phyloP scores from a whole-genome alignment of 805 yeast species.

The Groenewaldozyma salmanticensis region DNA sequence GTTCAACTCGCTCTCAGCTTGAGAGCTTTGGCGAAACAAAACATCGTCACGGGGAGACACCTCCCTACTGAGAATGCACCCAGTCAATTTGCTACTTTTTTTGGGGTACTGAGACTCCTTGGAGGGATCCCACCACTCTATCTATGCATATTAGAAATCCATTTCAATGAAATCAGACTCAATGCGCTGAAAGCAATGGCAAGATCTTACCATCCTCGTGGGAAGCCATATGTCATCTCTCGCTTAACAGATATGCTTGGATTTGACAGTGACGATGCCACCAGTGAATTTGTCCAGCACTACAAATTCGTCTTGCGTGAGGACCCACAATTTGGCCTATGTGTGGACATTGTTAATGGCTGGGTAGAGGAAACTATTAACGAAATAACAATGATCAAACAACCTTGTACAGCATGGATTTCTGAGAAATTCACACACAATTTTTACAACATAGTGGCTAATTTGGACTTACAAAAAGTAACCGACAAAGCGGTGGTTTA shows the following conservation, averaged over 20 bases:
- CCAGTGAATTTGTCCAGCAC: slow-evolving; percentile 48
- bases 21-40: slow-evolving; percentile 57
- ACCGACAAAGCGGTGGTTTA: no score
- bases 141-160: slow-evolving; percentile 61
- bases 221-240: slow-evolving; percentile 50
- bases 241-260: slow-evolving; percentile 46
- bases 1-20: slow-evolving; percentile 68
- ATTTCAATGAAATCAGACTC: slow-evolving; percentile 68
- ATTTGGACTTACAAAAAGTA: no score
- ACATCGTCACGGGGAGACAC: slow-evolving; percentile 28
- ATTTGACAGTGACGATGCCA: slow-evolving; percentile 50
- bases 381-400: slow-evolving; percentile 16
- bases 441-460: no score
- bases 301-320: slow-evolving; percentile 41
- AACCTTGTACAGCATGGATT: no score
- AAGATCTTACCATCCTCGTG: slow-evolving; percentile 56
- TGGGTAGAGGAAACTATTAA: slow-evolving; percentile 29
- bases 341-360: slow-evolving; percentile 37
- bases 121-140: slow-evolving; percentile 30
- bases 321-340: no score
- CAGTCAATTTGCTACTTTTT: slow-evolving; percentile 55
- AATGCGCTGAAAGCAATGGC: slow-evolving; percentile 62
- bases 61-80: slow-evolving; percentile 50
- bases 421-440: no score
- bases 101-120: slow-evolving; percentile 41